Evolutionary conservation across 768 basidiomycete species (phyloP), one percentile per base, ranked within the genome.

Genomic region (Boletus edulis): DNA sequence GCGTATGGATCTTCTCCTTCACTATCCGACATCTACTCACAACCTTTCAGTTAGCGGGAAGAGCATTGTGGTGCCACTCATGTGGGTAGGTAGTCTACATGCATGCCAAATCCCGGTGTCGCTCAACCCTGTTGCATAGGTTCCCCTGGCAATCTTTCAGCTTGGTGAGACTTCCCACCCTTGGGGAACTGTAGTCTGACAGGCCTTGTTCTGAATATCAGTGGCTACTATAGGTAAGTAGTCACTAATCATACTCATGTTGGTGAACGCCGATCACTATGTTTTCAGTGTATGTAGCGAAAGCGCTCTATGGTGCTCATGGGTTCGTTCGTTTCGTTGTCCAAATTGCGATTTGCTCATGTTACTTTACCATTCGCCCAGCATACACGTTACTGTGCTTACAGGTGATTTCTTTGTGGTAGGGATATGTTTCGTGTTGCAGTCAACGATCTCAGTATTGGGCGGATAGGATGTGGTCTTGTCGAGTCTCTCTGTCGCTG

Each of bases 261-360:
- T 4, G 8, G 5, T 29, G n/a, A 15, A 46, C 0, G 0, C 27
- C 44, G n/a, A 62, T 15, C 9, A 1, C 18, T 12, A 7, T 14
- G 9, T 31, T 13, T 4, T 37, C 32, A 62, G 61, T 58, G 15
- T 58, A 50, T 5, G 14, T 35, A 2, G 34, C 5, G 4, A 52
- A 53, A 5, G 14, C 51, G 1, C 31, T 63, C 7, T 49, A 54
- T 17, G 37, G 11, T 7, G 14, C 11, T 0, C 10, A 64, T 15
- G 49, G 63, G 62, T 55, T 18, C 27, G 61, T 52, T 52, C 12
- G 12, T 4, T 5, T 22, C 60, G 4, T 12, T 34, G 34, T 14
- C 4, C 34, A 35, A 14, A 35, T 6, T 12, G 5, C 14, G 34
- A 11, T 35, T 35, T 11, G 12, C 34, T 14, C 34, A 35, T 24